These are phyloP conservation scores for Aspergillus campestris DNA, from an alignment of 495 filamentous ascomycete genomes.

Conservation along the genomic window DNA sequence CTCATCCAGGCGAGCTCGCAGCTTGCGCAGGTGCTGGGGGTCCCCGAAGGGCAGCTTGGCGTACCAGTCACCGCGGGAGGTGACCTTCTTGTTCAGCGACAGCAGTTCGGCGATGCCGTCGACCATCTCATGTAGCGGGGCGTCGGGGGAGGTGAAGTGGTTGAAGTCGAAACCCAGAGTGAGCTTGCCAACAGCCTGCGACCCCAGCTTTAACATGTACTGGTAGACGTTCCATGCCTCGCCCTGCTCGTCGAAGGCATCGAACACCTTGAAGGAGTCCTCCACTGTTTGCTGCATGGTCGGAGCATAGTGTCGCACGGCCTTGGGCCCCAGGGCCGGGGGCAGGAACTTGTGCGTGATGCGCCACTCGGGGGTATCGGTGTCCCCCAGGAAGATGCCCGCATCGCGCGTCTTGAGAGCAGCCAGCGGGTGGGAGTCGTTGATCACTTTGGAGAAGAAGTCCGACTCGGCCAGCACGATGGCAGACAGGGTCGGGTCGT, in stretches of 20 bases:
- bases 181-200: constrained; percentile 46
- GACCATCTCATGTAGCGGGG: constrained; percentile 35
- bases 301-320: constrained; percentile 47
- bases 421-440: constrained; percentile 38
- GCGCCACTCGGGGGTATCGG: constrained; percentile 39
- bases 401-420: constrained; percentile 36
- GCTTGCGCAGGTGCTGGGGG: constrained; percentile 24
- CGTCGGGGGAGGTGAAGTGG: constrained; percentile 39
- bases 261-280: constrained; percentile 41
- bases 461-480: constrained; percentile 36
- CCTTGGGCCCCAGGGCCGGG: constrained; percentile 44
- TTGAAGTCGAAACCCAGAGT: constrained; percentile 42
- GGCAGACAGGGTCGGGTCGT: constrained; percentile 35
- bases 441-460: constrained; percentile 47
- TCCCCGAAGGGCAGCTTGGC: constrained; percentile 43
- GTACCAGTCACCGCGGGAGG: constrained; percentile 42
- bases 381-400: constrained; percentile 45
- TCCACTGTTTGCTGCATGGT: constrained; percentile 42
- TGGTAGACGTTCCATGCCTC: constrained; percentile 51
- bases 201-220: constrained; percentile 51
- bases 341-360: constrained; percentile 49
- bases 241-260: constrained; percentile 38
- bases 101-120: constrained; percentile 31
- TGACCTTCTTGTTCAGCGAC: constrained; percentile 45
- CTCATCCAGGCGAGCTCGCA: constrained; percentile 17